phyloP scores from a whole-genome alignment of 257 asterid genomes.

The Coffea eugenioides region DNA sequence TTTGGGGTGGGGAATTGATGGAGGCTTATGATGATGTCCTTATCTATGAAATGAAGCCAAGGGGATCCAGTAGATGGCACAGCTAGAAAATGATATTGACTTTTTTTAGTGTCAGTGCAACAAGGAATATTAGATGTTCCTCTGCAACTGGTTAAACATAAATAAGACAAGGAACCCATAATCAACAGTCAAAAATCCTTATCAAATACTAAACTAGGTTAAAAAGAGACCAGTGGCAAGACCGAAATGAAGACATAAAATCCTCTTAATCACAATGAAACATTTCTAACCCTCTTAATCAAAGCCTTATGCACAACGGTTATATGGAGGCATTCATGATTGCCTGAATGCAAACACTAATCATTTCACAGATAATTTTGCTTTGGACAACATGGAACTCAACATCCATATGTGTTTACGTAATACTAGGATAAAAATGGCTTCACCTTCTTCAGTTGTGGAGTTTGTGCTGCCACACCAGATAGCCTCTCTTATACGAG shows the following conservation, averaged over 20 bases:
- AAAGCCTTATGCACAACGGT: background rate
- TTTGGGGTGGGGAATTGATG: background rate
- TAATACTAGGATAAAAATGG: slow-evolving; percentile 1
- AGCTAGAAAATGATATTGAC: background rate
- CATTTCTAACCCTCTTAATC: background rate
- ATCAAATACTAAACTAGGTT: background rate
- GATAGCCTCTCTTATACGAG: slow-evolving; percentile 97
- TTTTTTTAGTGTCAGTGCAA: background rate
- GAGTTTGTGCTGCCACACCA: slow-evolving; percentile 99
- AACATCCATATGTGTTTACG: background rate
- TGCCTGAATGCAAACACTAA: background rate
- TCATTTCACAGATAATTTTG: background rate
- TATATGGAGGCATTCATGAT: background rate
- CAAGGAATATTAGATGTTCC: background rate
- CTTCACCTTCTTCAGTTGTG: slow-evolving; percentile 88
- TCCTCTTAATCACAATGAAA: background rate
- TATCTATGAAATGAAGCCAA: background rate
- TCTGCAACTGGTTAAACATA: background rate
- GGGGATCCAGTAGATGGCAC: background rate
- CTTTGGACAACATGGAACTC: background rate
- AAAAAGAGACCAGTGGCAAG: background rate
- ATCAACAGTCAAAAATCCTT: background rate
- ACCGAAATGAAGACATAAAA: background rate
- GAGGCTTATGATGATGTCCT: background rate
- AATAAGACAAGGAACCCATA: background rate